Conservation (phyloP, 768 basidiomycete species). For the Roridomyces roridus region DNA sequence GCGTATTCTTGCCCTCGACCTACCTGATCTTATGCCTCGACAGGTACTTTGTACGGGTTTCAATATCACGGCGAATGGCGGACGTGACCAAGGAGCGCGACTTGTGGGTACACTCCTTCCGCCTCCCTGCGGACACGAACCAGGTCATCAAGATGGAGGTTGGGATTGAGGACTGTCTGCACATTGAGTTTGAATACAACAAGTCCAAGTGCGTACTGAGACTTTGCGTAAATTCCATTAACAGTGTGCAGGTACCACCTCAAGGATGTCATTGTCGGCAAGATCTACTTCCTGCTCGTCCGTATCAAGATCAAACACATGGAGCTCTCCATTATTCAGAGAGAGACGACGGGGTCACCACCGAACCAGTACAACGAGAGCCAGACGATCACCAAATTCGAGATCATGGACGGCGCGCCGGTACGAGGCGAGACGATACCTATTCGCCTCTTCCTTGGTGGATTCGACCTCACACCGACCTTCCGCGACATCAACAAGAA, state of each 20-base stretch:
- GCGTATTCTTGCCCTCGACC: conserved; percentile 28
- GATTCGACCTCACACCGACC: conserved; percentile 97
- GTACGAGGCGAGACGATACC: conserved; percentile 99
- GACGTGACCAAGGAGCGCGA: conserved; percentile 94
- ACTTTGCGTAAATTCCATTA: not conserved
- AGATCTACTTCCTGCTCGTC: conserved; percentile 98
- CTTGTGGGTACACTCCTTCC: conserved; percentile 97
- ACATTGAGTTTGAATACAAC: conserved; percentile 99
- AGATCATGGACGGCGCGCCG: conserved; percentile 98
- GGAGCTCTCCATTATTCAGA: conserved; percentile 97
- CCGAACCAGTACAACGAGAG: conserved; percentile 99
- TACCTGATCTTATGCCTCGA: not conserved
- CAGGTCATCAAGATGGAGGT: conserved; percentile 99
- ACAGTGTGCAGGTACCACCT: conserved; percentile 82
- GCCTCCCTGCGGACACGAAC: conserved; percentile 98
- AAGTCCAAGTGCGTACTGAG: conserved; percentile 85
- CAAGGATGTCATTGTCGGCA: conserved; percentile 99
- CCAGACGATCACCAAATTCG: conserved; percentile 99
- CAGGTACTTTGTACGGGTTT: conserved; percentile 93
- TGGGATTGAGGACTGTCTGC: conserved; percentile 97
- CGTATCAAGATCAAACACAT: conserved; percentile 99
- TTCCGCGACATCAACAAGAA: conserved; percentile 99
- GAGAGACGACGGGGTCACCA: conserved; percentile 95
- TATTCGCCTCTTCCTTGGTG: conserved; percentile 95
- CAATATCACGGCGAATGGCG: conserved; percentile 90